Evolutionary conservation across 495 filamentous ascomycete species (phyloP), one percentile per base, ranked within the genome.

Genomic region (Pseudoneurospora amorphoporcata): DNA sequence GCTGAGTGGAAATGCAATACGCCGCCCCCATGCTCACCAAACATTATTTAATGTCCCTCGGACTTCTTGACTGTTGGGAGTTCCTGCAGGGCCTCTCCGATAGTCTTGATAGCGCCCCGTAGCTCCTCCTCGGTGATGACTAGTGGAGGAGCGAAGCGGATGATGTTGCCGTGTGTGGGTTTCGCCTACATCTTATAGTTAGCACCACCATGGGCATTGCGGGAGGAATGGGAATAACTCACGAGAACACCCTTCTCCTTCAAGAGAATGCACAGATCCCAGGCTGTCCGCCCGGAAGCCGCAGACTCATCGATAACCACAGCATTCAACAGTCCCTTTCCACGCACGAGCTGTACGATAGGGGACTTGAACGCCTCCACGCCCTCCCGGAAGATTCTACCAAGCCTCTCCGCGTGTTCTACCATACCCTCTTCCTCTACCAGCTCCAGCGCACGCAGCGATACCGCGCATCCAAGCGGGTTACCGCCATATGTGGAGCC

Each of bases 401-500:
- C 95, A 65, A 98, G 84, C 72, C 81, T 80, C 80, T 97, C 91
- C 2, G 95, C 93, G 19, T 90, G 88, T 78, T 92, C 90, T 45
- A 94, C 91, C 81, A 99, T 87, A 42, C 92, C 84, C 83, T 98
- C 95, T 78, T 99, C 95, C 76, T 93, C 87, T 65, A 99, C 89
- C 69, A 99, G 87, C 83, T 98, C 94, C 45, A 99, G 86, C n/a
- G 95, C 95, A 71, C 94, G 91, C 78, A 99, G 97, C 38, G 95
- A 95, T 16, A 99, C 93, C 41, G 95, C 95, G 76, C 94, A 98
- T 1, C 93, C 95, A n/a, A 99, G 85, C 3, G 95, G 95, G 82
- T 99, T 99, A 53, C 95, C 95, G 69, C 95, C 95, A 79, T 98
- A 99, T 37, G 95, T 99, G 38, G 92, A 96, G 40, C 95, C 95